Conservation (phyloP, 1,284 basidiomycete species). For the Thecaphora frezii region DNA sequence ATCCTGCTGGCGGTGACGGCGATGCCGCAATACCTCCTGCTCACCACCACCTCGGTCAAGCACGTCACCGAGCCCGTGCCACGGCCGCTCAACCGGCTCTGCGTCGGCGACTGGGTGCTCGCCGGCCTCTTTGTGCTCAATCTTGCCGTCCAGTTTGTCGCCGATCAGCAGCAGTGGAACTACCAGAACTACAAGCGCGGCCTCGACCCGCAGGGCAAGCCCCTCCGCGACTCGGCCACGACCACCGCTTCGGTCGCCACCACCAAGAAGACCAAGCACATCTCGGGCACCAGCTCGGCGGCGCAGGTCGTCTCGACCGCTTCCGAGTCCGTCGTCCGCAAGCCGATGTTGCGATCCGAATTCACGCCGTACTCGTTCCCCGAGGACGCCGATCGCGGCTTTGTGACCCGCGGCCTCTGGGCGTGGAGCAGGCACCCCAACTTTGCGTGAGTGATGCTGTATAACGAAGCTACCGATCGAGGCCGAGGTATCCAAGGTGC, state of each 20-base stretch:
- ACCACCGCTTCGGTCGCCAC: constrained; percentile 21
- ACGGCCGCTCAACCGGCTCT: constrained; percentile 62
- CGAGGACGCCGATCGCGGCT: constrained; percentile 74
- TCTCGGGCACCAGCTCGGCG: not conserved
- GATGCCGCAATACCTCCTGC: constrained; percentile 65
- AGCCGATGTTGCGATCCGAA: not conserved
- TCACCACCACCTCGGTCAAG: constrained; percentile 53
- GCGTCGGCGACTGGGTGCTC: constrained; percentile 70
- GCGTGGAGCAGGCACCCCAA: constrained; percentile 85
- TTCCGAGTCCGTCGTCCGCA: not conserved
- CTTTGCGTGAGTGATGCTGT: constrained; percentile 63
- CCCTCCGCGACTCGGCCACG: constrained; percentile 19
- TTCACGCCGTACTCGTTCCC: constrained; percentile 27
- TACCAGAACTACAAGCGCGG: constrained; percentile 76
- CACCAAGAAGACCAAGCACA: constrained; percentile 8
- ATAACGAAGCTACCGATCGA: too few species aligned
- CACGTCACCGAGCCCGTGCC: constrained; percentile 61
- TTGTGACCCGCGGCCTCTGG: constrained; percentile 82
- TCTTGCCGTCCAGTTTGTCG: constrained; percentile 72
- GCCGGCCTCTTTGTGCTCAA: constrained; percentile 67
- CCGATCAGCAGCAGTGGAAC: constrained; percentile 87
- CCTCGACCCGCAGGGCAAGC: constrained; percentile 25
- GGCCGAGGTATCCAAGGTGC: too few species aligned
- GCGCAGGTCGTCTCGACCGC: not conserved
- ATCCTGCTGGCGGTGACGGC: constrained; percentile 69